Percentiles rank a stretch among this genome's conserved stretches.
phyloP scores from a whole-genome alignment of 257 asterid genomes.

The Ballota nigra region DNA sequence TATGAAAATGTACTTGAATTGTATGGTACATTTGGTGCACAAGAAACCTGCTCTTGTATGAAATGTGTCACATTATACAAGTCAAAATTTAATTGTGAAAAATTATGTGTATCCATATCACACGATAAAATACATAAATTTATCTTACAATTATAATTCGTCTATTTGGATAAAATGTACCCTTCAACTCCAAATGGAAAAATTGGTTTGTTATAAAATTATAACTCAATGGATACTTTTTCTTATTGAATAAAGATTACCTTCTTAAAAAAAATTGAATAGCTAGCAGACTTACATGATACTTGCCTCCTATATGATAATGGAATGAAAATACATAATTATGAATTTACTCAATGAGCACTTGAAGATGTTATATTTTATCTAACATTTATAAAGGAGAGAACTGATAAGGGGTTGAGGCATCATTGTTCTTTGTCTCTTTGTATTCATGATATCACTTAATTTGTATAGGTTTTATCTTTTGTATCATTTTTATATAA shows the following conservation, averaged over 20 bases:
- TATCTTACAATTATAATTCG: too few relatives aligned
- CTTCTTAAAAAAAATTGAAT: not conserved
- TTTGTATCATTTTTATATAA: not conserved
- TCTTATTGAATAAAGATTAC: not conserved
- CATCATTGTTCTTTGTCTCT: slow-evolving; percentile 45
- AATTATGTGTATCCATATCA: too few relatives aligned
- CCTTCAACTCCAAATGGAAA: too few relatives aligned
- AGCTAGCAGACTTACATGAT: slow-evolving; percentile 27
- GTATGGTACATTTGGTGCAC: too few relatives aligned
- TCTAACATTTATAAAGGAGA: slow-evolving; percentile 26
- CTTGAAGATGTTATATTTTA: slow-evolving; percentile 36
- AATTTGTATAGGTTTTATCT: not conserved
- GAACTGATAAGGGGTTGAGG: slow-evolving; percentile 9
- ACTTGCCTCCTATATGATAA: slow-evolving; percentile 14
- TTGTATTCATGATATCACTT: slow-evolving; percentile 34
- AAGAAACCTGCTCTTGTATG: too few relatives aligned
- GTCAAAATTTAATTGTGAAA: too few relatives aligned
- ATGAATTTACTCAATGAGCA: slow-evolving; percentile 50
- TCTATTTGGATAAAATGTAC: too few relatives aligned
- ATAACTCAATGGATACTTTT: not conserved
- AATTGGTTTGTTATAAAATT: not conserved
- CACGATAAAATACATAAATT: too few relatives aligned
- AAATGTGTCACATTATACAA: too few relatives aligned
- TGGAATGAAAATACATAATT: slow-evolving; percentile 45
- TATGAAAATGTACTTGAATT: too few relatives aligned